Conservation (phyloP, 2,329 filamentous ascomycete genomes). For the Paradendryphiella salina region DNA sequence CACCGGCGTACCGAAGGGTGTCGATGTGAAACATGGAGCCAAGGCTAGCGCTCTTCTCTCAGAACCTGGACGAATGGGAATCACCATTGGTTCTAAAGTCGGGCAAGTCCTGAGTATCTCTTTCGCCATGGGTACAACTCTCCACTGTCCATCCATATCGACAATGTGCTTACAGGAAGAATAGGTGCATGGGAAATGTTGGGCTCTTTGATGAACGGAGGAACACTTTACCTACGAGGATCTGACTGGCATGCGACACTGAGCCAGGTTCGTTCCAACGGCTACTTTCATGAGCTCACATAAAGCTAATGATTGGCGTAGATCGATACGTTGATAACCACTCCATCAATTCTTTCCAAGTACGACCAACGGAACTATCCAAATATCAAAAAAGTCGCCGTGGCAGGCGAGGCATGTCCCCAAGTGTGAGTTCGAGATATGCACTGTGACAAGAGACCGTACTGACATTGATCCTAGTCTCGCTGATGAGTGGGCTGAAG, state of each 20-base stretch:
- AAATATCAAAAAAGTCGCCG: slow-evolving; percentile 58
- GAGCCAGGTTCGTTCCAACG: slow-evolving; percentile 45
- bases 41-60: slow-evolving; percentile 59
- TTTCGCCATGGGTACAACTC: slow-evolving; percentile 63
- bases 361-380: slow-evolving; percentile 54
- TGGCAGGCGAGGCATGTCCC: slow-evolving; percentile 59
- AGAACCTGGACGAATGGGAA: slow-evolving; percentile 57
- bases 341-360: slow-evolving; percentile 59
- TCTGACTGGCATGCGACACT: slow-evolving; percentile 56
- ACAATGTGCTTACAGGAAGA: slow-evolving; percentile 1
- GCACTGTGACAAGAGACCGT: neutral
- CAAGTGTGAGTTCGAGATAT: slow-evolving; percentile 44
- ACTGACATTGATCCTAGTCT: slow-evolving; percentile 39
- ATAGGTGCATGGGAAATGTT: slow-evolving; percentile 65
- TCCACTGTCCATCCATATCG: neutral
- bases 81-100: slow-evolving; percentile 56
- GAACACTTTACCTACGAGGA: slow-evolving; percentile 58
- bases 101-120: slow-evolving; percentile 62
- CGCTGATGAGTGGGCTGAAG: slow-evolving; percentile 60
- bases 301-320: slow-evolving; percentile 25
- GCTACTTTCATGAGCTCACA: neutral
- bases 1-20: slow-evolving; percentile 62
- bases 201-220: slow-evolving; percentile 60
- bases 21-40: slow-evolving; percentile 60
- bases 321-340: slow-evolving; percentile 60